Conservation (phyloP, 1,284 basidiomycete genomes). For the Ganoderma multipileum region DNA sequence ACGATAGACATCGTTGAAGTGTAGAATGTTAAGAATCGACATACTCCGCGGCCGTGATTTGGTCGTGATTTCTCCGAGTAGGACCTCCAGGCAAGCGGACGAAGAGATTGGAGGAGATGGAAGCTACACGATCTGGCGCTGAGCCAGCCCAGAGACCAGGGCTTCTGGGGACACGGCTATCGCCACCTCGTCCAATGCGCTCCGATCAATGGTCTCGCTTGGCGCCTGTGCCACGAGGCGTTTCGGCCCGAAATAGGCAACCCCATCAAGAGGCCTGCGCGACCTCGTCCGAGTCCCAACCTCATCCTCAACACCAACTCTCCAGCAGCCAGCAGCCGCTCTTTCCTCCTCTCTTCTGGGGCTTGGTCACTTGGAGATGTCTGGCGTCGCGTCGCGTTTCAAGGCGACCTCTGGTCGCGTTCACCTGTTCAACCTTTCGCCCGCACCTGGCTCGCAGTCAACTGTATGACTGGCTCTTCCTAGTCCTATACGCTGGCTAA, state of each 20-base stretch:
- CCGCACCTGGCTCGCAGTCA: slow-evolving; percentile 67
- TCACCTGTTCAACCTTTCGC: slow-evolving; percentile 56
- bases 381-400: slow-evolving; percentile 27
- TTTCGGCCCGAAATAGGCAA: slow-evolving; percentile 17
- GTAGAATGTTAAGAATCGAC: slow-evolving; percentile 47
- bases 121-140: slow-evolving; percentile 11
- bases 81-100: background rate
- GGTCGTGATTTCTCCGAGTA: no score
- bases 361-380: slow-evolving; percentile 14
- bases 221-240: slow-evolving; percentile 1
- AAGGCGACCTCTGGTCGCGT: slow-evolving; percentile 33
- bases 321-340: background rate
- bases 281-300: slow-evolving; percentile 8
- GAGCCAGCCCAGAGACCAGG: background rate
- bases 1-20: slow-evolving; percentile 83
- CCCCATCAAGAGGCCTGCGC: background rate
- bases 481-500: slow-evolving; percentile 12
- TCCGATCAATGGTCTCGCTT: background rate
- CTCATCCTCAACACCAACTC: background rate
- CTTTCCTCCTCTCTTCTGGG: slow-evolving; percentile 2
- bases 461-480: slow-evolving; percentile 49
- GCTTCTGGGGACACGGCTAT: background rate
- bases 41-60: slow-evolving; percentile 21
- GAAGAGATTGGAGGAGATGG: background rate
- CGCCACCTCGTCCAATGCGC: background rate